Percentiles rank a stretch among this genome's conserved stretches.
These are phyloP conservation scores for Cyclotella kingstonii DNA, from an alignment of 108 stramenopile genomes.

Conservation along the genomic window DNA sequence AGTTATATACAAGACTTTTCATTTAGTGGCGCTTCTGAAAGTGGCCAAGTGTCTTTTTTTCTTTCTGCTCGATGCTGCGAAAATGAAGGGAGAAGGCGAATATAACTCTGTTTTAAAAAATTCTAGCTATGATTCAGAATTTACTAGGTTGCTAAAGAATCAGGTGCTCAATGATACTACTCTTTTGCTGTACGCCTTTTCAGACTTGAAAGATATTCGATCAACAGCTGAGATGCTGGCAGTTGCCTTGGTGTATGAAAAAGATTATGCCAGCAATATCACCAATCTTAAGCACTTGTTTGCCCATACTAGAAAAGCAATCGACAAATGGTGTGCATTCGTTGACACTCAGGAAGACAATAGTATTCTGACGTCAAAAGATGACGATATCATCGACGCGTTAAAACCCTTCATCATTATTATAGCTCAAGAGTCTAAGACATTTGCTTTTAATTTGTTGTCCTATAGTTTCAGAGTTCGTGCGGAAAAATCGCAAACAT, in stretches of 20 bases:
- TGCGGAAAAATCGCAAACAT: not conserved
- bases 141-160: not conserved
- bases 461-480: slow-evolving; percentile 8
- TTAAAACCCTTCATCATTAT: slow-evolving; percentile 24
- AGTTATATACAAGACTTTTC: slow-evolving; percentile 14
- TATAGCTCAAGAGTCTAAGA: slow-evolving; percentile 9
- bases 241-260: slow-evolving; percentile 14
- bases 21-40: slow-evolving; percentile 17
- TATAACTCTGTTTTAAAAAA: not conserved
- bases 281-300: slow-evolving; percentile 28
- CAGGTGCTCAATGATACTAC: slow-evolving; percentile 18
- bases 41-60: slow-evolving; percentile 6
- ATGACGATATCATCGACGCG: not conserved
- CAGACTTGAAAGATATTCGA: slow-evolving; percentile 8
- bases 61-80: slow-evolving; percentile 7
- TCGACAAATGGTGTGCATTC: not conserved
- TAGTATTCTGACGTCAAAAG: not conserved
- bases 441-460: slow-evolving; percentile 20
- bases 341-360: not conserved
- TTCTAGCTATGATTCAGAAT: not conserved
- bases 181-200: slow-evolving; percentile 1
- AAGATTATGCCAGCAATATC: slow-evolving; percentile 9
- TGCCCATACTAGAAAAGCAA: slow-evolving; percentile 6
- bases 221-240: slow-evolving; percentile 11
- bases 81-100: not conserved